A percentile compares a stretch with the other conserved stretches of the same genome.
Conservation (phyloP, 73 alveolate genomes). For the Paramecium sonneborni region DNA sequence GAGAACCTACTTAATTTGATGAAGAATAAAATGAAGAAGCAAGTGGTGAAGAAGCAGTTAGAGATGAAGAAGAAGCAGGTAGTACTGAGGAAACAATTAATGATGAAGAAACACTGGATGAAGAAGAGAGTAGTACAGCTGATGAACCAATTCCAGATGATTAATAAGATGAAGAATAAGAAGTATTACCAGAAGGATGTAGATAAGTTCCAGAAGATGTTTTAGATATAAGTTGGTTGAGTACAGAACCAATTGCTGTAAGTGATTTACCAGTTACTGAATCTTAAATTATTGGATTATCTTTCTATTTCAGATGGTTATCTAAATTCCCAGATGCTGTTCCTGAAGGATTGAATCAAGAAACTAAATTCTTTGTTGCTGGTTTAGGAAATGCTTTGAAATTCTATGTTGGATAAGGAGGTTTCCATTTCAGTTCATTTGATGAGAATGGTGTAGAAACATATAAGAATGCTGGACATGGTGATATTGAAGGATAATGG, state of each 20-base stretch:
- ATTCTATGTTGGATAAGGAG: slow-evolving; percentile 33
- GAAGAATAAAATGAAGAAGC: neutral
- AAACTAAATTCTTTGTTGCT: slow-evolving; percentile 24
- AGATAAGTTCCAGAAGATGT: slow-evolving; percentile 32
- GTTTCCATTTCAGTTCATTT: slow-evolving; percentile 32
- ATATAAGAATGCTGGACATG: slow-evolving; percentile 2
- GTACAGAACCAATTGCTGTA: neutral
- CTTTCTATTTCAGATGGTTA: slow-evolving; percentile 53
- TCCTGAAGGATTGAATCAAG: neutral
- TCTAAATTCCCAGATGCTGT: slow-evolving; percentile 44
- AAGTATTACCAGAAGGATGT: slow-evolving; percentile 45
- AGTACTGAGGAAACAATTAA: neutral
- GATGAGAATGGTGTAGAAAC: slow-evolving; percentile 27
- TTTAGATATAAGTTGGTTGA: neutral
- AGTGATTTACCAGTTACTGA: slow-evolving; percentile 36
- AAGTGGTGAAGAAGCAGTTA: neutral
- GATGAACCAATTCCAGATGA: neutral
- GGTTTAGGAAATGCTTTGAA: slow-evolving; percentile 13
- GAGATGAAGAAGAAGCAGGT: neutral
- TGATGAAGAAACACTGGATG: neutral
- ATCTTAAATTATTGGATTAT: neutral
- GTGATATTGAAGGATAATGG: slow-evolving; percentile 51
- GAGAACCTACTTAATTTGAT: neutral
- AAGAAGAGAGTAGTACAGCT: neutral
- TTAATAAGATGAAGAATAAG: slow-evolving; percentile 16